Evolutionary conservation across 495 filamentous ascomycete species (phyloP).

Genomic region (Neurospora pannonica): DNA sequence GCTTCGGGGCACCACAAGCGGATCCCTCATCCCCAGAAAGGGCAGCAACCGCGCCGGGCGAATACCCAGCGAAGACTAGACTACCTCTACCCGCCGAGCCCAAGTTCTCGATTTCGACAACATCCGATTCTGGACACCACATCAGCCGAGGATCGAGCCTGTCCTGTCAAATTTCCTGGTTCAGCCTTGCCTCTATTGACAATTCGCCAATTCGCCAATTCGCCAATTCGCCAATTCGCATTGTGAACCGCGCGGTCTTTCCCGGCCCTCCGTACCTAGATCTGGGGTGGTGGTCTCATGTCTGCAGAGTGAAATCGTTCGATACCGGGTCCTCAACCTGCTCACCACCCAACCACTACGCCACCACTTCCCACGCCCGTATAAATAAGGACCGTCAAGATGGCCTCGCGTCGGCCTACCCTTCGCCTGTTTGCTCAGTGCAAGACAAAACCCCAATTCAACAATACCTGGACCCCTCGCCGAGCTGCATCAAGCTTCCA

Average conservation of each 20-base stretch:
- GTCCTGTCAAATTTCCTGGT: background rate
- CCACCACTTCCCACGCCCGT: background rate
- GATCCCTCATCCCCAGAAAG: background rate
- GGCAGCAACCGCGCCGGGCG: background rate
- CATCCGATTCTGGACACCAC: constrained; percentile 18
- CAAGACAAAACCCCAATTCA: constrained; percentile 12
- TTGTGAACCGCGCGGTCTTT: constrained; percentile 1
- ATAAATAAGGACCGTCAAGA: constrained; percentile 8
- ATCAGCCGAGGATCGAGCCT: constrained; percentile 14
- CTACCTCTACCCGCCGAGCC: background rate
- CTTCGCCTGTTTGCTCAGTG: constrained; percentile 19
- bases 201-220: background rate
- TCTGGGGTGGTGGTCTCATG: constrained; percentile 23
- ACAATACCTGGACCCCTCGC: constrained; percentile 2
- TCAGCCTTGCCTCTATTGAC: background rate
- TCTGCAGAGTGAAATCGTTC: constrained; percentile 13
- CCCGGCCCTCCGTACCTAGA: constrained; percentile 4
- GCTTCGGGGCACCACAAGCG: background rate
- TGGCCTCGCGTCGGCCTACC: constrained; percentile 15
- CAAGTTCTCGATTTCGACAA: constrained; percentile 8
- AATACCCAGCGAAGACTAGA: background rate
- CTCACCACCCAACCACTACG: constrained; percentile 1
- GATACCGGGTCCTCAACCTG: constrained; percentile 5
- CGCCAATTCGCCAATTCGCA: background rate
- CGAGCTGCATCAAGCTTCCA: constrained; percentile 13